phyloP scores from a whole-genome alignment of 805 yeast genomes.

The Hanseniaspora nectarophila region DNA sequence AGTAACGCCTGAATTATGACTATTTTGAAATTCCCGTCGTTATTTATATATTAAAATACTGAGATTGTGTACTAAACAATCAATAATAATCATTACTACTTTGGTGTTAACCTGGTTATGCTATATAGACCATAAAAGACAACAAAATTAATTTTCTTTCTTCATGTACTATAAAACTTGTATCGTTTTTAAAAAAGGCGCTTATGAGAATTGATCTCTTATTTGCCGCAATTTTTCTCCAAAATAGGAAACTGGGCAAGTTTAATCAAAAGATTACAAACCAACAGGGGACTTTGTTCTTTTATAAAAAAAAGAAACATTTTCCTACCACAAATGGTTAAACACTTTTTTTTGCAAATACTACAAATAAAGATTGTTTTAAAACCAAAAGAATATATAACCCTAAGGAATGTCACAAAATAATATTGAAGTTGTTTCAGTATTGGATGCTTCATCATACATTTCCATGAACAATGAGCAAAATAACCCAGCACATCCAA shows the following conservation, averaged over 20 bases:
- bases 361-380: not conserved
- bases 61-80: too few relatives aligned
- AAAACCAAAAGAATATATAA: not conserved
- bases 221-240: not conserved
- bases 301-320: too few relatives aligned
- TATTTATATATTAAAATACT: not conserved
- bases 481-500: not conserved
- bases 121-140: too few relatives aligned
- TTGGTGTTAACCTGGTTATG: too few relatives aligned
- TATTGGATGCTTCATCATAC: not conserved
- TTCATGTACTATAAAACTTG: not conserved
- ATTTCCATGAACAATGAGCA: not conserved
- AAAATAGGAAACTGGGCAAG: not conserved
- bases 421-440: conserved; percentile 1
- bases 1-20: too few relatives aligned
- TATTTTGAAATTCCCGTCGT: not conserved
- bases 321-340: too few relatives aligned
- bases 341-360: too few relatives aligned
- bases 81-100: too few relatives aligned
- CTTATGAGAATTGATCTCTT: not conserved
- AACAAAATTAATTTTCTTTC: not conserved
- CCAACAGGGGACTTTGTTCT: not conserved
- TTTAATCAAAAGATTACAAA: conserved; percentile 1
- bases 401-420: not conserved
- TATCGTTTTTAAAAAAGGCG: not conserved